phyloP scores from a whole-genome alignment of 148 eudicot genomes.

The Amaranthus palmeri region DNA sequence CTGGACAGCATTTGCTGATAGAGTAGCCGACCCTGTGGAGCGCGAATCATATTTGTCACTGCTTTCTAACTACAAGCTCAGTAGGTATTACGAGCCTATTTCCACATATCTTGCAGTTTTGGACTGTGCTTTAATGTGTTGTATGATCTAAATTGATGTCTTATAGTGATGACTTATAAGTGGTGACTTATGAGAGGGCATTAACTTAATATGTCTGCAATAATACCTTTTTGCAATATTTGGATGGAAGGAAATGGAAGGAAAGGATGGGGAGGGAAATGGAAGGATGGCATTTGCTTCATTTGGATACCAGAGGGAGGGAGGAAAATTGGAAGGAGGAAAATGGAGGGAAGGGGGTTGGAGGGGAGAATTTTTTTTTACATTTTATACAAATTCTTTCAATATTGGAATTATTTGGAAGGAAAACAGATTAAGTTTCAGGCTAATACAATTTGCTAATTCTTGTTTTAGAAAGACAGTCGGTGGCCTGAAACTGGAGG shows the following conservation, averaged over 20 bases:
- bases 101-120: background rate
- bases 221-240: background rate
- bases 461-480: slow-evolving; percentile 63
- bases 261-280: no score
- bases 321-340: no score
- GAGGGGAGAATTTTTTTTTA: no score
- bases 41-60: slow-evolving; percentile 54
- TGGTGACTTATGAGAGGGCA: background rate
- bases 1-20: slow-evolving; percentile 71
- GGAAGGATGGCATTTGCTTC: no score
- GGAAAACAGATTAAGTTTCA: background rate
- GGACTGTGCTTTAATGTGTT: background rate
- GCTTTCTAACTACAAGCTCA: slow-evolving; percentile 71
- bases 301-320: no score
- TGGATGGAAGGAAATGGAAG: no score
- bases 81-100: slow-evolving; percentile 49
- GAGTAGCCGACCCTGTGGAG: slow-evolving; percentile 56
- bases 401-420: background rate
- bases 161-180: background rate
- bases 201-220: background rate
- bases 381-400: no score
- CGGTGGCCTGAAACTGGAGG: slow-evolving; percentile 92
- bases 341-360: no score
- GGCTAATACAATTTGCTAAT: slow-evolving; percentile 18
- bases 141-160: background rate